Evolutionary conservation across 768 basidiomycete genomes (phyloP).

Genomic region (Cystobasidium onofrii): DNA sequence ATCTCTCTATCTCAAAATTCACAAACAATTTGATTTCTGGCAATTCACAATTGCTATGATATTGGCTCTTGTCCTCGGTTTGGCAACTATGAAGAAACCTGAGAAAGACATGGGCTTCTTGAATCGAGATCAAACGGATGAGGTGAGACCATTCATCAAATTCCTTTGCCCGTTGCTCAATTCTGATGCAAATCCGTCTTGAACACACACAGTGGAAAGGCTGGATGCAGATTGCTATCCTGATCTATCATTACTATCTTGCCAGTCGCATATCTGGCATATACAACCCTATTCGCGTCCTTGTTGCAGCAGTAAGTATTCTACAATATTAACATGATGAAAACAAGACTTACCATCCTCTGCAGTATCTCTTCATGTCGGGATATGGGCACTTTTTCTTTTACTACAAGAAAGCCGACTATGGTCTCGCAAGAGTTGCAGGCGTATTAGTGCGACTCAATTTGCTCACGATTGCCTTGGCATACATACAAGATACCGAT

Average conservation of each 20-base stretch:
- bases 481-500: slow-evolving; percentile 84
- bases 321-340: too few relatives aligned
- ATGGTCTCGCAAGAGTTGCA: slow-evolving; percentile 65
- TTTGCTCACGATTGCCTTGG: slow-evolving; percentile 67
- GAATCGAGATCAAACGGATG: slow-evolving; percentile 86
- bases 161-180: neutral
- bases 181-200: neutral
- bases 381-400: slow-evolving; percentile 65
- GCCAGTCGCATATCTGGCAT: slow-evolving; percentile 88
- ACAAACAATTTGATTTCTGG: slow-evolving; percentile 69
- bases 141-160: slow-evolving; percentile 43
- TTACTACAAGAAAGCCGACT: slow-evolving; percentile 83
- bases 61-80: slow-evolving; percentile 54
- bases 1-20: slow-evolving; percentile 76
- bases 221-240: slow-evolving; percentile 90
- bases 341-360: neutral
- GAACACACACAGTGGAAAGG: slow-evolving; percentile 62
- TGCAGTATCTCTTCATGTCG: slow-evolving; percentile 61
- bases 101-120: slow-evolving; percentile 74
- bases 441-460: slow-evolving; percentile 75
- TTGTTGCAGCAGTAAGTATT: slow-evolving; percentile 71
- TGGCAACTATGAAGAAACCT: slow-evolving; percentile 60
- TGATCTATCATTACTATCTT: slow-evolving; percentile 85
- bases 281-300: slow-evolving; percentile 78
- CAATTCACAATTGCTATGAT: slow-evolving; percentile 58